These are phyloP conservation scores for Melaleuca quinquenervia DNA, from an alignment of 345 rosid species.

Conservation along the genomic window DNA sequence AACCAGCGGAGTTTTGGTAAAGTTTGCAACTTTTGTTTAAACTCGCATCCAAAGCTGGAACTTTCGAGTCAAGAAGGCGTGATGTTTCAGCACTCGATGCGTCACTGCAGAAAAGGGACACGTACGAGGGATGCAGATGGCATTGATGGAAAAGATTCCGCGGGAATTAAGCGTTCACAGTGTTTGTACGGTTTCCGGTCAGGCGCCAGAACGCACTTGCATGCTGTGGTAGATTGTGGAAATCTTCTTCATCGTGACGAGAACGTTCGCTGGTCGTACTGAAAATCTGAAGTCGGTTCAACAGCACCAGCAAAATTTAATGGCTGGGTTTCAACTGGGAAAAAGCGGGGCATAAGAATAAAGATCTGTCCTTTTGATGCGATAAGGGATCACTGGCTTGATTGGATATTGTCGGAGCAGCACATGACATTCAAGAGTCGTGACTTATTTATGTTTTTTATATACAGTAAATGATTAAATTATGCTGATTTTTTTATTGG, in stretches of 20 bases:
- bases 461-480: neutral
- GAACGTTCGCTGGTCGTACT: neutral
- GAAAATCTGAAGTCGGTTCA: neutral
- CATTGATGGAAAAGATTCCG: neutral
- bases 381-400: neutral
- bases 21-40: neutral
- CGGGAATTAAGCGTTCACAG: neutral
- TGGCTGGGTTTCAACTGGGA: neutral
- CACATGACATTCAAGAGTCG: neutral
- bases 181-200: neutral
- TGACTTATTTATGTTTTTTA: neutral
- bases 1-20: neutral
- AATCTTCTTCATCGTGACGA: neutral
- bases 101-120: neutral
- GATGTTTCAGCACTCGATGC: neutral
- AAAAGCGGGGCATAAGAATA: neutral
- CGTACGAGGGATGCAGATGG: neutral
- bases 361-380: neutral
- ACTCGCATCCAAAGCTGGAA: neutral
- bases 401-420: neutral
- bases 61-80: neutral
- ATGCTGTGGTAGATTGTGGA: neutral
- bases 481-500: neutral
- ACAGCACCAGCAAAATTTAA: neutral
- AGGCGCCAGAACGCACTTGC: neutral